Conservation (phyloP, 2,329 filamentous ascomycete species). For the Sporothrix protearum region DNA sequence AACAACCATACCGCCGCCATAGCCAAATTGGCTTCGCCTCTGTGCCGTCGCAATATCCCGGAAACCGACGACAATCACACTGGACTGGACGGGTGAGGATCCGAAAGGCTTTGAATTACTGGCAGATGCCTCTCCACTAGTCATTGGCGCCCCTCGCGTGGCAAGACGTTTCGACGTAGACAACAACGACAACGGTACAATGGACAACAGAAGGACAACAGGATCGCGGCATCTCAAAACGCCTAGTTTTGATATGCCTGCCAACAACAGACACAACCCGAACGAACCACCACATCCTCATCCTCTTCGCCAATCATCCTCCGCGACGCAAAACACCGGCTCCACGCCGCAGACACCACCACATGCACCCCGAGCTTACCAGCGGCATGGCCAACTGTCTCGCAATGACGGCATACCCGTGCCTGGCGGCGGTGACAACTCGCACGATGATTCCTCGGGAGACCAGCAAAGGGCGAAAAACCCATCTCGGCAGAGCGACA, state of each 20-base stretch:
- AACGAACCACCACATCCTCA: background rate
- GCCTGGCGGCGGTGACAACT: background rate
- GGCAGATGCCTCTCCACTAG: constrained; percentile 16
- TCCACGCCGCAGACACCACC: background rate
- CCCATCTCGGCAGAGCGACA: constrained; percentile 10
- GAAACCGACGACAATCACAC: background rate
- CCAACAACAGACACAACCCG: background rate
- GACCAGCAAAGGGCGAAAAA: background rate
- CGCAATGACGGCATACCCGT: background rate
- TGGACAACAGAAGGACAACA: background rate
- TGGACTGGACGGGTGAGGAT: background rate
- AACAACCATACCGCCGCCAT: background rate
- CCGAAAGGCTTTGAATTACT: background rate
- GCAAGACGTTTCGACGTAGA: constrained; percentile 20
- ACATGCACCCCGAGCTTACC: background rate
- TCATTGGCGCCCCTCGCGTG: constrained; percentile 15
- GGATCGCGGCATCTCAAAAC: background rate
- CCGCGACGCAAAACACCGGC: background rate
- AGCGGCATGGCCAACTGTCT: background rate
- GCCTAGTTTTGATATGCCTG: background rate
- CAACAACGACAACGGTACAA: background rate
- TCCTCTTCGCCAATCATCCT: background rate
- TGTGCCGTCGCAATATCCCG: too few relatives aligned
- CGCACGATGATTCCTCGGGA: background rate
- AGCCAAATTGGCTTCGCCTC: background rate